Conservation (phyloP, 805 yeast species). For the Cyberlindnera mycetangii region DNA sequence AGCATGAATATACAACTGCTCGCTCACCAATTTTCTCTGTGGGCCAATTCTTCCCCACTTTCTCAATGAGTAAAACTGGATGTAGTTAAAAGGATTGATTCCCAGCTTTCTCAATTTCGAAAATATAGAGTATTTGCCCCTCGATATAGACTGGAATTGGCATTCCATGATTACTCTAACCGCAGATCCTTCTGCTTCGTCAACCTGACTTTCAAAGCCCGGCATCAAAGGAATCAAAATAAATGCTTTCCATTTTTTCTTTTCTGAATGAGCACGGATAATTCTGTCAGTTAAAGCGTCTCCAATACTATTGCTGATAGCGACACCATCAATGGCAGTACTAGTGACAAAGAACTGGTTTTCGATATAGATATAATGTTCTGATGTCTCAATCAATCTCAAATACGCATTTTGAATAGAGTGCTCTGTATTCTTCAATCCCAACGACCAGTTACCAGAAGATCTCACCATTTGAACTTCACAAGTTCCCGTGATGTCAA, state of each 20-base stretch:
- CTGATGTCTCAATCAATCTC: conserved; percentile 85
- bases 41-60: conserved; percentile 95
- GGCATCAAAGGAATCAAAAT: conserved; percentile 96
- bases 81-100: conserved; percentile 85
- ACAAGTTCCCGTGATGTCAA: conserved; percentile 73
- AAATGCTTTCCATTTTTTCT: conserved; percentile 83
- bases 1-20: conserved; percentile 91
- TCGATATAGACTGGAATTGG: conserved; percentile 88
- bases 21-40: conserved; percentile 70
- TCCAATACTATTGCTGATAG: conserved; percentile 84
- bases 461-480: conserved; percentile 90
- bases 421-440: conserved; percentile 77
- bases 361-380: conserved; percentile 91
- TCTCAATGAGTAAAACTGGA: conserved; percentile 86
- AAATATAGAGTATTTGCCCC: conserved; percentile 86
- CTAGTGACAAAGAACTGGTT: conserved; percentile 93
- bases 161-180: conserved; percentile 95
- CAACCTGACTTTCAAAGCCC: conserved; percentile 92
- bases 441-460: conserved; percentile 90
- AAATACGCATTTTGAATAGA: conserved; percentile 92
- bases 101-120: conserved; percentile 76
- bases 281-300: conserved; percentile 98
- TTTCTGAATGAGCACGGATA: conserved; percentile 77
- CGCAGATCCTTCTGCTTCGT: conserved; percentile 90
- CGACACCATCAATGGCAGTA: conserved; percentile 80